These are phyloP conservation scores for Paramecium octaurelia DNA, from an alignment of 73 alveolate species.

Conservation along the genomic window DNA sequence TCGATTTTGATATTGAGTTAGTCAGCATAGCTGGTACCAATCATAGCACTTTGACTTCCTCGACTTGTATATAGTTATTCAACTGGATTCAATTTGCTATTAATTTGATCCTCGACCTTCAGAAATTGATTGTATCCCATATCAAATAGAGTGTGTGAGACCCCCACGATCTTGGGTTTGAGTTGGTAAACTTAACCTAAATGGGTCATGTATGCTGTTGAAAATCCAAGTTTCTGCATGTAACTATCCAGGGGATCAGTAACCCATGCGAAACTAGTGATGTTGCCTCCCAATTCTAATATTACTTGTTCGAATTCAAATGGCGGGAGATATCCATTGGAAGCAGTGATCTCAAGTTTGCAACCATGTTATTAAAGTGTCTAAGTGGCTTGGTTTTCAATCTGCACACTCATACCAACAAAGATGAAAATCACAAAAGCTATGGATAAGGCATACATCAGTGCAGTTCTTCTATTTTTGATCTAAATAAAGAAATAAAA, in stretches of 20 bases:
- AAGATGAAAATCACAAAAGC: constrained; percentile 88
- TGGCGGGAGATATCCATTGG: not conserved
- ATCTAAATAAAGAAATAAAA: not conserved
- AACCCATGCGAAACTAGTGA: constrained; percentile 26
- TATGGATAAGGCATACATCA: constrained; percentile 88
- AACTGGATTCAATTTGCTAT: constrained; percentile 54
- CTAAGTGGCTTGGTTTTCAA: constrained; percentile 68
- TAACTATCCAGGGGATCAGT: constrained; percentile 10
- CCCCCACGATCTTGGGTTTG: constrained; percentile 60
- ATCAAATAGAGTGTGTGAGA: constrained; percentile 62
- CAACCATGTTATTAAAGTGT: constrained; percentile 65
- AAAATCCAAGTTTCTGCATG: not conserved
- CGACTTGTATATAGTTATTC: constrained; percentile 76
- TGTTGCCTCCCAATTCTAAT: not conserved
- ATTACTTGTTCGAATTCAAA: constrained; percentile 50
- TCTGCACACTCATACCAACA: constrained; percentile 79
- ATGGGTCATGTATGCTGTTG: constrained; percentile 18
- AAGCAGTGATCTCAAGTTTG: not conserved
- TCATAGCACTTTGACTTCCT: constrained; percentile 71
- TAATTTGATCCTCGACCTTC: constrained; percentile 10
- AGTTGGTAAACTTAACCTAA: constrained; percentile 44
- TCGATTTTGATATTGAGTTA: constrained; percentile 31
- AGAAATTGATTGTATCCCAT: constrained; percentile 56
- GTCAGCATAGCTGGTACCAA: constrained; percentile 59
- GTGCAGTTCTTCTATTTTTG: constrained; percentile 91